Percentiles rank a stretch among this genome's conserved stretches.
Conservation (phyloP, 2,329 filamentous ascomycete genomes). For the Rugonectria rugulosa region DNA sequence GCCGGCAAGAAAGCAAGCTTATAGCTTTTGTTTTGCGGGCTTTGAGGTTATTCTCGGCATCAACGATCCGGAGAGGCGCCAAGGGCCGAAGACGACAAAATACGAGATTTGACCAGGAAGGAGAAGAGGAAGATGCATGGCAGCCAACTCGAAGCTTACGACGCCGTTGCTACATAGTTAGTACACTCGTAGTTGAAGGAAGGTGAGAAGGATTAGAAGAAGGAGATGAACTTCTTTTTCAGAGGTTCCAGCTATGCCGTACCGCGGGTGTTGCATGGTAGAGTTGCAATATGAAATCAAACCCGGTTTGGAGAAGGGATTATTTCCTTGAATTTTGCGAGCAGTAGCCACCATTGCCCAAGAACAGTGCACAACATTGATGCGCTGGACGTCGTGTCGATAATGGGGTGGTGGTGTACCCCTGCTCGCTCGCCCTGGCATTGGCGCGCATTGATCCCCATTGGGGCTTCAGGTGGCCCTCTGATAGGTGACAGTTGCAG, state of each 20-base stretch:
- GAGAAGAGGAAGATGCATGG: neutral
- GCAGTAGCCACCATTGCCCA: no score
- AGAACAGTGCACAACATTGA: no score
- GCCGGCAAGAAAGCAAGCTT: neutral
- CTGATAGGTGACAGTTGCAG: conserved; percentile 9
- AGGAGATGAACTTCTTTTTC: neutral
- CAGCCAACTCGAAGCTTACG: neutral
- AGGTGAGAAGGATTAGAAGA: neutral
- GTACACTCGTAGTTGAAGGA: neutral
- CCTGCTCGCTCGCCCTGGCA: no score
- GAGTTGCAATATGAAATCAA: no score
- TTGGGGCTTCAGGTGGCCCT: neutral
- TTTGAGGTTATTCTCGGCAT: neutral
- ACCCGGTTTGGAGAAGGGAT: no score
- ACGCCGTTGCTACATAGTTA: no score
- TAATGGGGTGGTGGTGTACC: no score
- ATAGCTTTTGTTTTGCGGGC: neutral
- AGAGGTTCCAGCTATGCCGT: no score
- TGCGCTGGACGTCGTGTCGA: no score
- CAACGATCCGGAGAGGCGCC: neutral
- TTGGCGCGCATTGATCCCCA: neutral
- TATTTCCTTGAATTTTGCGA: no score
- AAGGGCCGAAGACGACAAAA: neutral
- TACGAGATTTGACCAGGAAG: conserved; percentile 3
- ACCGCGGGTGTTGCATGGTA: no score